Base-by-base conservation (phyloP, 805 yeast genomes). In the Pichia sporocuriosa region DNA sequence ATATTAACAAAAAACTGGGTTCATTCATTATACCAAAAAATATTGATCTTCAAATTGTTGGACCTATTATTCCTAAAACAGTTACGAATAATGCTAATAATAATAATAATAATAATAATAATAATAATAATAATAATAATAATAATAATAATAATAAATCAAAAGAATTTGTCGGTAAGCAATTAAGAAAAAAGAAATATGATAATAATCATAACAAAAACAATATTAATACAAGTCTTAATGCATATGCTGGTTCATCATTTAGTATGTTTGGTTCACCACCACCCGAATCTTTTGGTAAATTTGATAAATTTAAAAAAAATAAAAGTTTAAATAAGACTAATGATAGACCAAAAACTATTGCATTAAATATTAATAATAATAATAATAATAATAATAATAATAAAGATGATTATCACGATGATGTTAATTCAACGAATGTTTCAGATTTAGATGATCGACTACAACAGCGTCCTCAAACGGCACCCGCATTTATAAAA, bases 161-260 rank as follows among this genome's bases (percentile, higher is more conserved):
- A 12, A 31, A 25, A 16, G 39, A 39, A 12, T 17, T 6, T 5
- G n/a, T 6, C 15, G 4, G 27, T 22, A 35, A 35, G 20, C 30
- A 24, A 24, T 16, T n/a, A 29, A 28, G 39, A 24, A 36, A 35
- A 32, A 40, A 29, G 24, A 23, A 16, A 16, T 12, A 30, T 16
- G 32, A 37, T 8, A 12, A 13, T 26, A 2, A 9, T 6, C 24
- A 33, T 15, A 13, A 13, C 2, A 21, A 21, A 4, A 17, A 13
- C 12, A 28, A 7, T 24, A 13, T 11, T 22, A 24, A 17, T 21
- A 19, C 22, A 22, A 23, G 11, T 10, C 29, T 25, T 17, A n/a
- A 16, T 13, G 33, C 39, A n/a, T 43, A 43, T 37, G 50, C 50
- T 3, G 50, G 50, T 13, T 43, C 50, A 17, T 44, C 48, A 15